Percentiles rank a stretch among this genome's conserved stretches.
Conservation (phyloP, 2,329 filamentous ascomycete genomes). For the Madurella mycetomatis region DNA sequence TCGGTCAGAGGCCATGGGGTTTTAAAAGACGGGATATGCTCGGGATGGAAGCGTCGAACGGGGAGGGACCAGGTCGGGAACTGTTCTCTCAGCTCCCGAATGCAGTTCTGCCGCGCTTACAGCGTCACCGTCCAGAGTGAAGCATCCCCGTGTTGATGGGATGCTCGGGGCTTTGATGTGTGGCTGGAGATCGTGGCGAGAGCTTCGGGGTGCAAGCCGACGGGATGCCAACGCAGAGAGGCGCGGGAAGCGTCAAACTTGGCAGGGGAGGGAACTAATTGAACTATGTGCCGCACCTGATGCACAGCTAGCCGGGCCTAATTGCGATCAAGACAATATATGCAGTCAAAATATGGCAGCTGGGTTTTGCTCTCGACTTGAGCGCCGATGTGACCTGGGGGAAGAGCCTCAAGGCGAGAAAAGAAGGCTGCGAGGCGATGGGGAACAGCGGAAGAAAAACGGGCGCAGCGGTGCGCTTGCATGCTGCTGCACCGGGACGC, state of each 20-base stretch:
- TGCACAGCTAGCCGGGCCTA: not conserved
- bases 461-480: slow-evolving; percentile 10
- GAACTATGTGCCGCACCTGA: not conserved
- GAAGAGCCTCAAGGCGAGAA: slow-evolving; percentile 14
- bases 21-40: slow-evolving; percentile 6
- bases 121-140: slow-evolving; percentile 20
- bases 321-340: not conserved
- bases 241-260: not conserved
- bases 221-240: slow-evolving; percentile 7
- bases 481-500: not conserved
- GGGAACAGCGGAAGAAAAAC: slow-evolving; percentile 16
- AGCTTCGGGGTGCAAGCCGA: slow-evolving; percentile 21
- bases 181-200: slow-evolving; percentile 36
- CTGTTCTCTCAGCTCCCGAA: slow-evolving; percentile 13
- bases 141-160: slow-evolving; percentile 27
- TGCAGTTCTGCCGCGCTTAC: slow-evolving; percentile 12
- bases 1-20: slow-evolving; percentile 51
- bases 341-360: not conserved
- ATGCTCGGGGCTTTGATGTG: slow-evolving; percentile 27
- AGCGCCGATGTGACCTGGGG: not conserved
- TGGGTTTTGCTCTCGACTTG: not conserved
- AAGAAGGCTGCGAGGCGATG: slow-evolving; percentile 14
- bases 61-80: not conserved
- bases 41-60: not conserved
- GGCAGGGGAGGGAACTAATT: slow-evolving; percentile 1